Base-by-base conservation (phyloP, 306 rosid species). In the Lathyrus aphaca region DNA sequence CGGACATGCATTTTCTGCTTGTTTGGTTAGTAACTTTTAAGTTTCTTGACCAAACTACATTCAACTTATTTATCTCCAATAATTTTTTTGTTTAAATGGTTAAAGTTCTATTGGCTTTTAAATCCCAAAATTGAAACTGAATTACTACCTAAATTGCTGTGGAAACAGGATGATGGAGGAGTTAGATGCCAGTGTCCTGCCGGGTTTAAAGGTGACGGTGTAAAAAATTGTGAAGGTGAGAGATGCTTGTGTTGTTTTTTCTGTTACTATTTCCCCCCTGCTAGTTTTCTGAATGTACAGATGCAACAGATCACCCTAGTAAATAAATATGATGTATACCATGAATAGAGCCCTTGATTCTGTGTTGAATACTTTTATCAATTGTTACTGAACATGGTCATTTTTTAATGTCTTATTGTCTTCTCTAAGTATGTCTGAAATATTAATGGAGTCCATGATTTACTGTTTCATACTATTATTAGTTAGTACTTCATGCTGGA, bases 1-100 rank as follows among this genome's bases (percentile, higher is more conserved):
- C 71, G 97, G 97, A 59, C 91, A 83, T 80, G 88, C 93, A 18
- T 91, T 77, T 81, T 73, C 97, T 80, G 99, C 99, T 72, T 95
- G 99, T 73, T 74, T 62, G 49, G 99, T 95, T 71, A 83, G 51
- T 76, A 45, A 71, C 13, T 14, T 67, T 89, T 0, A 15, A 51
- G 19, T 50, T 76, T 66, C 66, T 64, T 51, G 35, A 37, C 39
- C 54, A 30, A 27, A 43, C 1, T 40, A 44, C 49, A 49, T 65
- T 64, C 35, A 16, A 25, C 65, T 67, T 27, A 19, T 40, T 65
- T 43, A 45, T 55, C 46, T 30, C 18, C 56, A 27, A 19, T 2
- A 37, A 7, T 50, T 8, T 51, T 19, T 63, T 35, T 5, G 16
- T 16, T 70, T 29, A 43, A 5, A 29, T 56, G 21, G 8, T 72